Percentiles rank a stretch among this genome's conserved stretches.
Evolutionary conservation across 441 rosid species (phyloP).

Genomic region (Manihot esculenta): DNA sequence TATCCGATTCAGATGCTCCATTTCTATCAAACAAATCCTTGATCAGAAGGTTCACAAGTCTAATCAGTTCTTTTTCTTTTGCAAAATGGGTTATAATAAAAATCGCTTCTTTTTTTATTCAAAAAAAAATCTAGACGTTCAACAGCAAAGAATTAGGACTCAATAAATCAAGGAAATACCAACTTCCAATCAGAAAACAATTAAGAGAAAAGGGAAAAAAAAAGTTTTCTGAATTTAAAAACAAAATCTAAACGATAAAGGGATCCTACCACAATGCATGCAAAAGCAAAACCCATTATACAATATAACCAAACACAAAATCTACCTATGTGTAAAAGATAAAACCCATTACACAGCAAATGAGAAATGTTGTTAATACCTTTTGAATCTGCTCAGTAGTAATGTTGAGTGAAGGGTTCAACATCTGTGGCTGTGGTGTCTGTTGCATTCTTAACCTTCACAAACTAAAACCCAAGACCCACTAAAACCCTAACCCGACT

Average conservation of each 20-base stretch:
- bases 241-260: background rate
- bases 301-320: background rate
- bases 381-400: constrained; percentile 51
- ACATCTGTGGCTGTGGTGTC: constrained; percentile 18
- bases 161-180: too few relatives aligned
- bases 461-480: background rate
- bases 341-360: background rate
- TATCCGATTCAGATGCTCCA: background rate
- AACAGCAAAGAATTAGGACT: background rate
- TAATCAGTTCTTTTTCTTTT: background rate
- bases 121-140: background rate
- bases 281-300: constrained; percentile 15
- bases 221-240: background rate
- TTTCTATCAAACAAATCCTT: background rate
- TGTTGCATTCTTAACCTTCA: constrained; percentile 24
- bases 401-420: constrained; percentile 19
- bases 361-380: constrained; percentile 17
- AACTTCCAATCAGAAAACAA: background rate
- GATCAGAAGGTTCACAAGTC: background rate
- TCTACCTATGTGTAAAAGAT: background rate
- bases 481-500: constrained; percentile 22
- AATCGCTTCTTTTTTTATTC: background rate
- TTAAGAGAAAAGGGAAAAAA: background rate
- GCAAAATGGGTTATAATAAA: background rate
- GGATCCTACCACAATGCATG: constrained; percentile 21